Evolutionary conservation across 495 filamentous ascomycete genomes (phyloP).

Genomic region (Poronia punctata): DNA sequence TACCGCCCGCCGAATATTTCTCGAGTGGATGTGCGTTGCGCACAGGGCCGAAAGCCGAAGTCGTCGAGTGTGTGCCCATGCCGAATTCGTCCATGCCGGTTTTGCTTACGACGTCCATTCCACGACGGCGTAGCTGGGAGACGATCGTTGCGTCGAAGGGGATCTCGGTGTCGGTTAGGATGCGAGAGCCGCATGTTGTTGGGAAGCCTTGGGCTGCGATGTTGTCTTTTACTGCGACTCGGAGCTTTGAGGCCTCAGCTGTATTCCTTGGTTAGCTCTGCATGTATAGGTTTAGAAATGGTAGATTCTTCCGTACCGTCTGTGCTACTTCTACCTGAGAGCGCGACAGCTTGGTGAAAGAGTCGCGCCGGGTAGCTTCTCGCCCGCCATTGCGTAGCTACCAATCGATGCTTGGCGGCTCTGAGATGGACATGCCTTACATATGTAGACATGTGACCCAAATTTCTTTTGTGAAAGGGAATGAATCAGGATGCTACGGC

Average conservation of each 20-base stretch:
- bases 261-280: no score
- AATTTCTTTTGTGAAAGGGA: conserved; percentile 6
- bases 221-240: conserved; percentile 81
- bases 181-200: conserved; percentile 77
- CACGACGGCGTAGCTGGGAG: conserved; percentile 51
- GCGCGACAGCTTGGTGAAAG: conserved; percentile 8
- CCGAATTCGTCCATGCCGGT: conserved; percentile 97
- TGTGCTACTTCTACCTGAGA: no score
- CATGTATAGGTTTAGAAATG: no score
- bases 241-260: conserved; percentile 9
- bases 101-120: conserved; percentile 65
- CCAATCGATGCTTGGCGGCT: conserved; percentile 21
- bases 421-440: conserved; percentile 19
- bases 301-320: no score
- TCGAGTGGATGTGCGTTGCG: conserved; percentile 31
- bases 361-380: conserved; percentile 5
- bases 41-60: conserved; percentile 68
- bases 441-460: conserved; percentile 28
- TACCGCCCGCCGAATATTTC: conserved; percentile 73
- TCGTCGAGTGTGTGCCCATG: conserved; percentile 85
- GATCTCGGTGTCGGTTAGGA: conserved; percentile 59
- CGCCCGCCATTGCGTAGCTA: conserved; percentile 15
- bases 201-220: conserved; percentile 57
- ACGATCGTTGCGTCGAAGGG: conserved; percentile 87
- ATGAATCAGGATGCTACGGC: not conserved